Conservation (phyloP, 306 rosid genomes). For the Acacia melanoxylon region DNA sequence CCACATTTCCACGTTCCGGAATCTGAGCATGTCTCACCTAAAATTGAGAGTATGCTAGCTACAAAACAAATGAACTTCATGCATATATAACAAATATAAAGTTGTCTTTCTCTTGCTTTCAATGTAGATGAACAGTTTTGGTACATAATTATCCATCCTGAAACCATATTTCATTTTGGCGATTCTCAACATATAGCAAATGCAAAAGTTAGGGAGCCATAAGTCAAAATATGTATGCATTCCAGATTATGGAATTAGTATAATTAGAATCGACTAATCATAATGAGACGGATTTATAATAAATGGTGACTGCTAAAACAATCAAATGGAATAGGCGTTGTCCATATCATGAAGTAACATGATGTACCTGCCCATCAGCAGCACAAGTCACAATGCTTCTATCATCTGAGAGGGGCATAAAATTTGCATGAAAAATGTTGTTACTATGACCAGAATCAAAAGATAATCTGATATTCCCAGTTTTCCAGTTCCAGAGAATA, state of each 20-base stretch:
- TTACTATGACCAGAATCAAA: slow-evolving; percentile 75
- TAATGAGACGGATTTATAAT: background rate
- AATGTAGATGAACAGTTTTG: background rate
- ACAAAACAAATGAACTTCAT: slow-evolving; percentile 8
- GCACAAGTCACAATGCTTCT: slow-evolving; percentile 83
- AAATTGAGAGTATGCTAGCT: slow-evolving; percentile 33
- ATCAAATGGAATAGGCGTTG: slow-evolving; percentile 1
- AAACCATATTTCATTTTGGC: background rate
- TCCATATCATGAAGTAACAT: slow-evolving; percentile 27
- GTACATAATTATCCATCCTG: background rate
- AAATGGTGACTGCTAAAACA: background rate
- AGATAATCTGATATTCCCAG: slow-evolving; percentile 48
- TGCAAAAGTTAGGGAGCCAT: background rate
- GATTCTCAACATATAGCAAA: background rate
- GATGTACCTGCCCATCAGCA: slow-evolving; percentile 92
- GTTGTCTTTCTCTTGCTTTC: background rate
- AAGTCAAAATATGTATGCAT: background rate
- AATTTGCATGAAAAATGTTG: slow-evolving; percentile 88
- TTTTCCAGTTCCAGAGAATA: slow-evolving; percentile 93
- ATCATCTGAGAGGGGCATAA: slow-evolving; percentile 80
- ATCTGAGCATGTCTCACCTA: slow-evolving; percentile 85
- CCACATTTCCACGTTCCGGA: slow-evolving; percentile 57
- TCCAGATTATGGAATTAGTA: background rate
- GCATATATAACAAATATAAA: background rate
- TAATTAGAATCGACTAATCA: background rate